Evolutionary conservation across 2,329 filamentous ascomycete genomes (phyloP), one percentile per base, ranked within the genome.

Genomic region (Lithohypha guttulata): DNA sequence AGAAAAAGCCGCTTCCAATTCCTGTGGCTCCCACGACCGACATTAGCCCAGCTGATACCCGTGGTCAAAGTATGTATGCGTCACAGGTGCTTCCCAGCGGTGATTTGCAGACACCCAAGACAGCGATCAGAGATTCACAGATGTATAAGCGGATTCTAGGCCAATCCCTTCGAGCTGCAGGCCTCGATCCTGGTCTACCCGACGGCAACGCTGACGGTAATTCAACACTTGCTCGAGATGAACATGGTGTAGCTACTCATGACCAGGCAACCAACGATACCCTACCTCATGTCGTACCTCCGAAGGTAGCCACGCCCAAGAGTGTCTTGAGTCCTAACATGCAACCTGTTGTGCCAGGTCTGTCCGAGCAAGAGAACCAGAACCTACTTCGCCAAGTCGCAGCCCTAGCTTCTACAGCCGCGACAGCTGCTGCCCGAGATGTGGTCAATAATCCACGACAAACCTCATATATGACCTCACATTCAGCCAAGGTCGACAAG

Each of bases 121-220:
- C 71, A 14, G 84, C 93, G 47, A 83, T 96, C 46, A 79, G 86
- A 31, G 85, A 94, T 41, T 85, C 84, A 27, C 79, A 86, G 49
- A 66, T 96, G 18, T 96, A 96, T 64, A 94, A 91, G 61, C 81
- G 86, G 41, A 93, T 96, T 46, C 68, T 96, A 4, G 86, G 84
- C 3, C 87, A 95, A 60, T 93, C 87, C 3, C 63, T 95, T 48
- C 84, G 81, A 54, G 84, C 93, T 53, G 79, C 83, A 44, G 87
- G 86, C 1, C 62, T 93, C 29, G 35, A 39, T 9, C 63, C 64
- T 20, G 70, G 71, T 26, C 63, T 68, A n/a, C 68, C 70, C 19
- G 59, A 60, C 22, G 48, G 50, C 25, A 41, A 29, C 39, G 43
- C 42, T 40, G 59, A 62, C 18, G 59, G 53, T 21, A 41, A 36